Conservation (phyloP, 1,284 basidiomycete species). For the Sporisorium iseilematis-ciliati region DNA sequence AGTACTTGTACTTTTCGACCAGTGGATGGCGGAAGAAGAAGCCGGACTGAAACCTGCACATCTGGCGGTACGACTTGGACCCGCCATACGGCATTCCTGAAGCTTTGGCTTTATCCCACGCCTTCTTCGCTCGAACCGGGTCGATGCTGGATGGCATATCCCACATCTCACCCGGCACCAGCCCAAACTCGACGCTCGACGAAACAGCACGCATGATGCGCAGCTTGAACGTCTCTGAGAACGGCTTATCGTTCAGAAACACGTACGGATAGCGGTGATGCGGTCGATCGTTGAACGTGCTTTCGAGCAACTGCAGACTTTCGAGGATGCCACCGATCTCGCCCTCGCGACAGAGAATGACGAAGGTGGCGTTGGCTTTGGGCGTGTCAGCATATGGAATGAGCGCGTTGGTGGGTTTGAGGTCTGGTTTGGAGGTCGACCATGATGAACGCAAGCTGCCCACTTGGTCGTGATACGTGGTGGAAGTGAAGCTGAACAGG, state of each 20-base stretch:
- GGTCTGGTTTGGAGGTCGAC: neutral
- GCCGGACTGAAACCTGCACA: conserved; percentile 91
- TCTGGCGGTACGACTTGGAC: conserved; percentile 74
- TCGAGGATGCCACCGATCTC: conserved; percentile 65
- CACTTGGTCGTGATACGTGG: conserved; percentile 31
- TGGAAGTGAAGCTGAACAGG: conserved; percentile 28
- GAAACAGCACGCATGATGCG: conserved; percentile 63
- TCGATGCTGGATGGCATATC: conserved; percentile 79
- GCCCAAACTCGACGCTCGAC: conserved; percentile 75
- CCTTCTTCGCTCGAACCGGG: conserved; percentile 76
- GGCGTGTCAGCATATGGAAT: conserved; percentile 31
- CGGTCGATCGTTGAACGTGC: conserved; percentile 64
- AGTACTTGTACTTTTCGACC: conserved; percentile 85
- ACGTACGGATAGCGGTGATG: conserved; percentile 69
- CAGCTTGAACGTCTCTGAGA: conserved; percentile 70
- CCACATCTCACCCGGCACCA: conserved; percentile 86
- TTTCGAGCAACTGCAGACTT: conserved; percentile 56
- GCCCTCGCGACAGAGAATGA: conserved; percentile 67
- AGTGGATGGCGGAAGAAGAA: conserved; percentile 73
- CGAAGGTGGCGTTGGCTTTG: conserved; percentile 69
- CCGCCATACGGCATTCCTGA: conserved; percentile 86
- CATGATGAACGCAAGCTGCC: conserved; percentile 20
- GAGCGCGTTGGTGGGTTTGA: conserved; percentile 1
- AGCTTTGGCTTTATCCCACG: conserved; percentile 78
- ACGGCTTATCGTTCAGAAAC: conserved; percentile 70